Evolutionary conservation across 2,329 filamentous ascomycete genomes (phyloP).

Genomic region (Cladophialophora immunda): DNA sequence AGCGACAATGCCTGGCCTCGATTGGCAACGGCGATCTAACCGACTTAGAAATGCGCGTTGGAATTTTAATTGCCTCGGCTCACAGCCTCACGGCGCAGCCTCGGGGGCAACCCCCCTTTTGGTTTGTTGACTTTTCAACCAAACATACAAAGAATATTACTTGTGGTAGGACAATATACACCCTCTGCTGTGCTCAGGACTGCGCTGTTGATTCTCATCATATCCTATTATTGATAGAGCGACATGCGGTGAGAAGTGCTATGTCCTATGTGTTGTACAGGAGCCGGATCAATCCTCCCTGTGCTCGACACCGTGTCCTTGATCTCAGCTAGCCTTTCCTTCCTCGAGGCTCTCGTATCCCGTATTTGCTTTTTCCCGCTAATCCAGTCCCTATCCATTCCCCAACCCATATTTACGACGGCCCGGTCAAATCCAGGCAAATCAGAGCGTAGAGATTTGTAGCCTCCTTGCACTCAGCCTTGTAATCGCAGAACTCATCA

Average conservation of each 20-base stretch:
- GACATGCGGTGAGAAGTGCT: conserved; percentile 17
- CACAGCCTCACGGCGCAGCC: conserved; percentile 23
- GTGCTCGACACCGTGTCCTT: conserved; percentile 1
- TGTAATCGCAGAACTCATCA: not conserved
- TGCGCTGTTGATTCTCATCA: conserved; percentile 17
- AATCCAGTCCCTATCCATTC: not conserved
- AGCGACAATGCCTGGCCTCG: conserved; percentile 13
- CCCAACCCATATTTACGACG: conserved; percentile 8
- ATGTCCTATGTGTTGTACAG: conserved; percentile 7
- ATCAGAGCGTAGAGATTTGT: not conserved
- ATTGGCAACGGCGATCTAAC: conserved; percentile 12
- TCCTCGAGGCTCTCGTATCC: conserved; percentile 16
- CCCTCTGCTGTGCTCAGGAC: conserved; percentile 1
- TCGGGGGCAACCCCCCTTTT: conserved; percentile 5
- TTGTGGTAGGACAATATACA: not conserved
- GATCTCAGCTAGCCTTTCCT: not conserved
- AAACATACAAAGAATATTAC: not conserved
- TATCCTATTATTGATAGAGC: conserved; percentile 15
- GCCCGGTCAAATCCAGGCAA: conserved; percentile 4
- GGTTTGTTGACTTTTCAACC: too few relatives aligned
- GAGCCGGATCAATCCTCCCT: conserved; percentile 1
- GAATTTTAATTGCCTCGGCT: conserved; percentile 10
- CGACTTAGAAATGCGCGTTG: not conserved
- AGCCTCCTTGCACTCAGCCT: conserved; percentile 3
- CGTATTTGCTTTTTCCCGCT: conserved; percentile 20